Conservation (phyloP, 2,329 filamentous ascomycete species). For the Thielaviopsis euricoi region DNA sequence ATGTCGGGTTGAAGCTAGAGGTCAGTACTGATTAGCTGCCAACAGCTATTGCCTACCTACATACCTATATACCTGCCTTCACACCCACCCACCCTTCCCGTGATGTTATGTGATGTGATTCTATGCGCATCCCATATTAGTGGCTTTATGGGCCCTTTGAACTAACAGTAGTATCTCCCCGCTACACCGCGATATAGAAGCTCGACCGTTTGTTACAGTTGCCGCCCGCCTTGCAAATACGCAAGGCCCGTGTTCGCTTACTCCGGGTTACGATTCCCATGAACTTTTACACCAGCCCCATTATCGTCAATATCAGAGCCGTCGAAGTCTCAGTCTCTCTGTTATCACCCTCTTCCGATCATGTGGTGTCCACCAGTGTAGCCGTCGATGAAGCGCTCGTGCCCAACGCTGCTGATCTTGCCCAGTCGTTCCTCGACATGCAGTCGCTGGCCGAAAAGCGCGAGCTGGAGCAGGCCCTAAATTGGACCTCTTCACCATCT, state of each 20-base stretch:
- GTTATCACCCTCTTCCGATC: neutral
- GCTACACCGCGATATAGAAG: conserved; percentile 46
- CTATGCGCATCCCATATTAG: neutral
- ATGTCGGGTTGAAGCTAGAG: conserved; percentile 68
- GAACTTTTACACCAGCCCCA: conserved; percentile 73
- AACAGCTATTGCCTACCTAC: no score
- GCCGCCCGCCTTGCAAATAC: conserved; percentile 53
- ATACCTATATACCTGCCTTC: no score
- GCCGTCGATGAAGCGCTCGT: conserved; percentile 24
- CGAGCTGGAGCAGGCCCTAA: conserved; percentile 52
- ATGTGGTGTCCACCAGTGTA: neutral
- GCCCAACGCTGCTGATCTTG: conserved; percentile 56
- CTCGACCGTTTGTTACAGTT: conserved; percentile 58
- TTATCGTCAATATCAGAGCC: conserved; percentile 66
- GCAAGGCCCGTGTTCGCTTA: conserved; percentile 56
- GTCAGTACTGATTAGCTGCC: conserved; percentile 27
- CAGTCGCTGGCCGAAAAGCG: conserved; percentile 49
- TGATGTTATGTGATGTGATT: neutral
- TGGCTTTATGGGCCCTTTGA: conserved; percentile 7
- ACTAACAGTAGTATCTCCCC: conserved; percentile 14
- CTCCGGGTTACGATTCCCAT: conserved; percentile 73
- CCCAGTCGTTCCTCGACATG: conserved; percentile 61
- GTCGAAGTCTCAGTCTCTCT: conserved; percentile 55
- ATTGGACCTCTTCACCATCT: conserved; percentile 33
- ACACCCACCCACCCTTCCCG: neutral